Evolutionary conservation across 2,329 filamentous ascomycete species (phyloP).

Genomic region (Cryphonectria radicalis): DNA sequence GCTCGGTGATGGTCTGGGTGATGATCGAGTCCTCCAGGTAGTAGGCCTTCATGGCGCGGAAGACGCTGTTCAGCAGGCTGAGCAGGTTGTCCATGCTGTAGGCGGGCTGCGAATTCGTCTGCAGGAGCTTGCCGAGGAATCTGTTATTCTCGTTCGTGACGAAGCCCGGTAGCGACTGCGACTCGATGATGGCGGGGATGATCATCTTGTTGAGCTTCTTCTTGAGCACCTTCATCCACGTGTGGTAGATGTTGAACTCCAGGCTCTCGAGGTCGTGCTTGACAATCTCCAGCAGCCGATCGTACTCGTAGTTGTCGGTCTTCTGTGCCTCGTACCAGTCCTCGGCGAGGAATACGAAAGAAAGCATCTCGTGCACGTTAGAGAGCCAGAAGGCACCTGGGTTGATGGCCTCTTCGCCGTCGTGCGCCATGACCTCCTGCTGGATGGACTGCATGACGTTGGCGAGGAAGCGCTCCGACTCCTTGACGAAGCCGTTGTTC

Average conservation of each 20-base stretch:
- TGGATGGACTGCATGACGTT: constrained; percentile 99
- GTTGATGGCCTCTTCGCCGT: constrained; percentile 96
- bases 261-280: constrained; percentile 98
- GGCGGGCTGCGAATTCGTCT: constrained; percentile 87
- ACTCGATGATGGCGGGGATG: constrained; percentile 98
- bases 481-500: constrained; percentile 99
- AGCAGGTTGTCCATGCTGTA: constrained; percentile 99
- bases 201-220: constrained; percentile 99
- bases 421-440: constrained; percentile 98
- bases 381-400: constrained; percentile 98
- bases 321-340: constrained; percentile 99
- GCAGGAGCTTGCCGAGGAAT: constrained; percentile 95
- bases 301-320: constrained; percentile 99
- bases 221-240: constrained; percentile 99
- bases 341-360: constrained; percentile 97
- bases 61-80: constrained; percentile 93
- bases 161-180: constrained; percentile 95
- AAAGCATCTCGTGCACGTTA: constrained; percentile 99
- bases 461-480: constrained; percentile 96
- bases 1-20: constrained; percentile 91
- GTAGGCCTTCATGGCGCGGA: constrained; percentile 98
- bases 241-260: constrained; percentile 99
- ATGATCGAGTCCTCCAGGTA: constrained; percentile 97
- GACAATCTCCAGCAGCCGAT: constrained; percentile 95
- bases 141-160: constrained; percentile 98